Conservation (phyloP, 192 early-diverging fungal genomes). For the Kickxella alabastrina region DNA sequence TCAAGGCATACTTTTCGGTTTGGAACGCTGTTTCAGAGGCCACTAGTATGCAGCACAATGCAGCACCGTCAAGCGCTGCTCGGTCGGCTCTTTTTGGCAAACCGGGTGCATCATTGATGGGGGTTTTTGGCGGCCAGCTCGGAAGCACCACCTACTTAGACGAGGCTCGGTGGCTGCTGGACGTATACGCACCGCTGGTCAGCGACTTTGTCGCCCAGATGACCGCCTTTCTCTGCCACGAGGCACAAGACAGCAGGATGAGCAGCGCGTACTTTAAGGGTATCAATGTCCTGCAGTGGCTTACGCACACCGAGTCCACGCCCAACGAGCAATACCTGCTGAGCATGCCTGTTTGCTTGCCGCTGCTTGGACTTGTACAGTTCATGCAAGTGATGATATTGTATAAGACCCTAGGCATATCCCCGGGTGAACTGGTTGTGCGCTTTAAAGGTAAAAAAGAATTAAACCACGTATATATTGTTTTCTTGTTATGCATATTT, state of each 20-base stretch:
- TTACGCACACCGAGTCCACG: conserved; percentile 59
- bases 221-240: conserved; percentile 58
- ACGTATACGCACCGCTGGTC: conserved; percentile 70
- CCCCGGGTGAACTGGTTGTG: conserved; percentile 42
- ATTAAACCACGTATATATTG: too few relatives aligned
- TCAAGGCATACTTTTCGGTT: neutral
- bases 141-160: conserved; percentile 77
- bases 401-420: conserved; percentile 58
- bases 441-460: conserved; percentile 30
- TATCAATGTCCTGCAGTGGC: conserved; percentile 76
- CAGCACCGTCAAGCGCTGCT: too few relatives aligned
- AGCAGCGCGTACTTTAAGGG: conserved; percentile 59
- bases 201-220: conserved; percentile 68
- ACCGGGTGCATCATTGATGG: conserved; percentile 46
- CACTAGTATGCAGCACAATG: too few relatives aligned
- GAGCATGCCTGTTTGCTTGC: conserved; percentile 69
- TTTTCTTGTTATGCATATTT: too few relatives aligned
- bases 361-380: conserved; percentile 85
- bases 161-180: conserved; percentile 69
- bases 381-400: conserved; percentile 73
- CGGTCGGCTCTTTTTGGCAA: conserved; percentile 38
- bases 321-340: conserved; percentile 71
- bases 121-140: conserved; percentile 93
- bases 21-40: conserved; percentile 11
- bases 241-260: conserved; percentile 54